phyloP scores from a whole-genome alignment of 345 rosid genomes.

The Abelmoschus esculentus region DNA sequence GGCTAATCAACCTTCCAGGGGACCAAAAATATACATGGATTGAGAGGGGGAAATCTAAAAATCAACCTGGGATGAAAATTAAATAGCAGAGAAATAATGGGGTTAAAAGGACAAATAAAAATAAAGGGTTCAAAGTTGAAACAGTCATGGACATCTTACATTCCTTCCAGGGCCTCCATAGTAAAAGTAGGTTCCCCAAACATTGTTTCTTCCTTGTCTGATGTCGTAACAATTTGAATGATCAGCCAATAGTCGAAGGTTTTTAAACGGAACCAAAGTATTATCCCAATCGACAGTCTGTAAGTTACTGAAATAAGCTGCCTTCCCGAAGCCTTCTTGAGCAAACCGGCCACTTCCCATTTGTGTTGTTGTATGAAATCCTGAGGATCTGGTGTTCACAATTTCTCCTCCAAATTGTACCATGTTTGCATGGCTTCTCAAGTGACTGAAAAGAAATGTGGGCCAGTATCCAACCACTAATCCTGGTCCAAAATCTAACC shows the following conservation, averaged over 20 bases:
- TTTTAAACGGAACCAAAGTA: constrained; percentile 62
- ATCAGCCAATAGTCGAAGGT: constrained; percentile 71
- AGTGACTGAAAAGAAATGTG: constrained; percentile 70
- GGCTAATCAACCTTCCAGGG: constrained; percentile 16
- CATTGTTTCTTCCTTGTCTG: constrained; percentile 69
- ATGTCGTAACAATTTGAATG: constrained; percentile 87
- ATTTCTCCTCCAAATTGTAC: constrained; percentile 95
- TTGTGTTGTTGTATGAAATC: constrained; percentile 78
- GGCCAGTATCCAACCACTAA: constrained; percentile 96
- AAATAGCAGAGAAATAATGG: background rate
- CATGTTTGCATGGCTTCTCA: constrained; percentile 89
- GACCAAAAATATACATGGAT: constrained; percentile 8
- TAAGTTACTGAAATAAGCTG: constrained; percentile 80
- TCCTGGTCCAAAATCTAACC: constrained; percentile 85
- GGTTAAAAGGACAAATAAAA: background rate
- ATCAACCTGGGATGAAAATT: background rate
- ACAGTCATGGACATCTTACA: constrained; percentile 60
- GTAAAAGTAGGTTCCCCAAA: constrained; percentile 91
- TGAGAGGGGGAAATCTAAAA: constrained; percentile 18
- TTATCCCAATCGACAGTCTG: constrained; percentile 96
- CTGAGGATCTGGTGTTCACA: constrained; percentile 69
- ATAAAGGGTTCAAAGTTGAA: background rate
- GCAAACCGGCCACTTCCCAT: constrained; percentile 99
- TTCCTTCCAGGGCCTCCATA: constrained; percentile 98
- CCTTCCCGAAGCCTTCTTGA: constrained; percentile 73